A percentile compares a stretch with the other conserved stretches of the same genome.
Evolutionary conservation across 2,329 filamentous ascomycete genomes (phyloP).

Genomic region (Botrytis medusae): DNA sequence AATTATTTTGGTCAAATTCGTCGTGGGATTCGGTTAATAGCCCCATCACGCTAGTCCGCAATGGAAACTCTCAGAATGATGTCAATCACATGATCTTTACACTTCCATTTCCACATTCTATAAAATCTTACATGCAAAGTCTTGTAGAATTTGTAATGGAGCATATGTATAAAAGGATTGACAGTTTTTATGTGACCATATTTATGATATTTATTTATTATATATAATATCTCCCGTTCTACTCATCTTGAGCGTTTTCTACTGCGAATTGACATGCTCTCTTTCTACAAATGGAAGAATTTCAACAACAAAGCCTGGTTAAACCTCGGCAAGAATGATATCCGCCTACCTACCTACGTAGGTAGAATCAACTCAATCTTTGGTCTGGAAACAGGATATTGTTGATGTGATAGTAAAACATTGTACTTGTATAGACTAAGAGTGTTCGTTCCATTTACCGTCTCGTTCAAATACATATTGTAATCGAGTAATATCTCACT

Average conservation of each 20-base stretch:
- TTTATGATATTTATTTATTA: not conserved
- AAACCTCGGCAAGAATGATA: conserved; percentile 2
- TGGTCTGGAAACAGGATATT: not conserved
- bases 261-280: not conserved
- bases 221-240: not conserved
- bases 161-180: not conserved
- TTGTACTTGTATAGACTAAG: not conserved
- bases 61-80: not conserved
- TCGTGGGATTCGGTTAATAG: conserved; percentile 23
- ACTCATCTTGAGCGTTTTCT: not conserved
- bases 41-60: conserved; percentile 18
- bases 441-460: not conserved
- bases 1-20: conserved; percentile 25
- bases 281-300: not conserved
- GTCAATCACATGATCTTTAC: not conserved
- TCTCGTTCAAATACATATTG: not conserved
- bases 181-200: not conserved
- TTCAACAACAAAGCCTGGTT: not conserved
- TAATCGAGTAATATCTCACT: not conserved
- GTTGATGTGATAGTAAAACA: not conserved
- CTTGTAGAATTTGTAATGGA: not conserved
- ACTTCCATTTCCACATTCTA: not conserved
- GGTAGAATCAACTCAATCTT: not conserved
- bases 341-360: not conserved
- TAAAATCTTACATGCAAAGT: not conserved